Percentiles rank a stretch among this genome's conserved stretches.
Evolutionary conservation across 139 green algal species (phyloP).

Genomic region (Coelastrella sp.): DNA sequence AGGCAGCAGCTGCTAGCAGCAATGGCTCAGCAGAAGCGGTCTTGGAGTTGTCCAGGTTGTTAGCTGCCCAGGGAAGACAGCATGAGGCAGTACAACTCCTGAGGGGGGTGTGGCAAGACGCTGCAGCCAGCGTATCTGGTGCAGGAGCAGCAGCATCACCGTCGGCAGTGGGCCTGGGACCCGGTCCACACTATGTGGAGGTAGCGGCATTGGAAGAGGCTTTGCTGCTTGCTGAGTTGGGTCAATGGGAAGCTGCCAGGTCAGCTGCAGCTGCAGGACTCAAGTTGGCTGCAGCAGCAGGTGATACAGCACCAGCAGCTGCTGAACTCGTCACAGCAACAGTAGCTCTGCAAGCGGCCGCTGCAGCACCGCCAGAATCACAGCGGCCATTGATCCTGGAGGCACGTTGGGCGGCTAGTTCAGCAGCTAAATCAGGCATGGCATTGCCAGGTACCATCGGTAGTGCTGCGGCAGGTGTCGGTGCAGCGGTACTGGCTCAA

Average conservation of each 20-base stretch:
- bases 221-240: slow-evolving; percentile 31
- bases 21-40: background rate
- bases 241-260: background rate
- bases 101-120: slow-evolving; percentile 27
- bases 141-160: background rate
- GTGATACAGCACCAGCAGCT: slow-evolving; percentile 15
- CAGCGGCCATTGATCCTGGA: slow-evolving; percentile 29
- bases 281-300: slow-evolving; percentile 18
- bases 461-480: slow-evolving; percentile 23
- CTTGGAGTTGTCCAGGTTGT: slow-evolving; percentile 38
- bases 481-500: slow-evolving; percentile 43
- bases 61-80: slow-evolving; percentile 5
- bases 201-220: slow-evolving; percentile 31
- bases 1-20: background rate
- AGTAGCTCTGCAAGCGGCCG: slow-evolving; percentile 25
- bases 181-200: background rate
- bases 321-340: slow-evolving; percentile 28
- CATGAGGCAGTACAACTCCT: slow-evolving; percentile 20
- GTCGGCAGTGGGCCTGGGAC: background rate
- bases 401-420: slow-evolving; percentile 12
- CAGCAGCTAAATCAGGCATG: slow-evolving; percentile 34
- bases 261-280: slow-evolving; percentile 35
- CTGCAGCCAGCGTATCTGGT: background rate
- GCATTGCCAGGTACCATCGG: slow-evolving; percentile 32
- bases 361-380: background rate